Percentiles rank a stretch among this genome's conserved stretches.
These are phyloP conservation scores for Geotrichum carabidarum DNA, from an alignment of 1,139 yeast species.

Conservation along the genomic window DNA sequence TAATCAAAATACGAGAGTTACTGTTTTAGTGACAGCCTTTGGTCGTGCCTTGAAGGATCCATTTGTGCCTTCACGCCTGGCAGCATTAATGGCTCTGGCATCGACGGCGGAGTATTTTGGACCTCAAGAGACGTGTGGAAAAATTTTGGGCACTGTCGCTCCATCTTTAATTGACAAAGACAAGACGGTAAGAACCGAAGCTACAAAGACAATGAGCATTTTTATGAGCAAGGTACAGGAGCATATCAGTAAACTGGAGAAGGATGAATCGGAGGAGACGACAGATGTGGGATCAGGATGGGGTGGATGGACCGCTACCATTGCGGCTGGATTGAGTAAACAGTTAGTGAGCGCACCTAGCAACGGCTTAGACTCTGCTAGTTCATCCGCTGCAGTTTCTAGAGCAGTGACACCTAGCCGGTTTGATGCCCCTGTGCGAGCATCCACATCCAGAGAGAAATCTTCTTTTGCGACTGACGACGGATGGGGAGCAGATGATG, in stretches of 20 bases:
- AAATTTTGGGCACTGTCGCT: conserved; percentile 80
- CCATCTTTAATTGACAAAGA: conserved; percentile 76
- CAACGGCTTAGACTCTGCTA: conserved; percentile 1
- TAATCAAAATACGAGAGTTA: conserved; percentile 40
- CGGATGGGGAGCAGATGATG: conserved; percentile 9
- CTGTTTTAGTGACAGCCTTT: conserved; percentile 81
- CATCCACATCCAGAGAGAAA: not conserved
- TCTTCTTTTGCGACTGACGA: not conserved
- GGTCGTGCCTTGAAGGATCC: conserved; percentile 79
- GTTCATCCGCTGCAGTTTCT: conserved; percentile 1
- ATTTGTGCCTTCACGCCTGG: conserved; percentile 68
- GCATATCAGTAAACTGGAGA: conserved; percentile 44
- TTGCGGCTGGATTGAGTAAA: conserved; percentile 6
- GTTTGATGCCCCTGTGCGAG: conserved; percentile 2
- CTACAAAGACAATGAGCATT: conserved; percentile 58
- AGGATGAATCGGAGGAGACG: conserved; percentile 1
- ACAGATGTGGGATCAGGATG: conserved; percentile 2
- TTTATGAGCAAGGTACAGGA: conserved; percentile 61
- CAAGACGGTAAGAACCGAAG: conserved; percentile 64
- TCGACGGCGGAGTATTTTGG: conserved; percentile 61
- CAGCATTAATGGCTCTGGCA: conserved; percentile 71
- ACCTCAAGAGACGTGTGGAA: conserved; percentile 72
- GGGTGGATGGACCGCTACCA: conserved; percentile 14
- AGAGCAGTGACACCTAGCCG: conserved; percentile 13
- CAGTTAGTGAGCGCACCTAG: not conserved